Base-by-base conservation (phyloP, 495 filamentous ascomycete genomes). In the Tuber magnatum region DNA sequence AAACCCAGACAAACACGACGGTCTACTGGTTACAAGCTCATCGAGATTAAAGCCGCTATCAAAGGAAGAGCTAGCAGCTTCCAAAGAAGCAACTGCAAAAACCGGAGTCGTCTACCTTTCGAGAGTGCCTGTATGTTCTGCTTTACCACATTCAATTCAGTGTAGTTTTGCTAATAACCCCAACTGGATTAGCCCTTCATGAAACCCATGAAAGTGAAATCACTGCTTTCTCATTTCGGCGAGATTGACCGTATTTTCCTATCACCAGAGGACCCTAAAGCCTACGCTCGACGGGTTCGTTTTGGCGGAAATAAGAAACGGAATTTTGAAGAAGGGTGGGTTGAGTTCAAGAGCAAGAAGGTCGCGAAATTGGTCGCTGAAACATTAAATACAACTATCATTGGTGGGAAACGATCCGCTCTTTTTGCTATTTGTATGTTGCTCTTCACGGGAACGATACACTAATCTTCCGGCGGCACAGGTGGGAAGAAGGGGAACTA, bases 21-120 rank as follows among this genome's bases (percentile, higher is more conserved):
- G 86, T 41, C 81, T 88, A 38, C 78, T 77, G 42, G 73, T 78
- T 72, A 78, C 75, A 28, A 74, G 78, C 35, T 74, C 81, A 20
- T 72, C 80, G 32, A 76, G 70, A 24, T 76, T 82, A 72, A 86
- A 86, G 75, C 86, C 88, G 12, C 82, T 90, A 32, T 86, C 84
- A 24, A 88, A 88, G 71, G 90, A 88, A 82, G 89, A 88, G 75
- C 86, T 91, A 72, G 85, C 88, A n/a, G 85, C 84, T 28, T 86
- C 87, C 24, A 88, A 88, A 73, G 84, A 84, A 51, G 88, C 88
- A 14, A 85, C 89, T 71, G 87, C 87, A 61, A 88, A 87, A 78
- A 91, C 91, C 0, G 94, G 94, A 51, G 90, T 97, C 6, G 85
- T 97, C 71, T 98, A 97, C 82, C 86, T 98, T 72, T 96, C 93